Conservation (phyloP, 2,329 filamentous ascomycete genomes). For the Penicillium decumbens region DNA sequence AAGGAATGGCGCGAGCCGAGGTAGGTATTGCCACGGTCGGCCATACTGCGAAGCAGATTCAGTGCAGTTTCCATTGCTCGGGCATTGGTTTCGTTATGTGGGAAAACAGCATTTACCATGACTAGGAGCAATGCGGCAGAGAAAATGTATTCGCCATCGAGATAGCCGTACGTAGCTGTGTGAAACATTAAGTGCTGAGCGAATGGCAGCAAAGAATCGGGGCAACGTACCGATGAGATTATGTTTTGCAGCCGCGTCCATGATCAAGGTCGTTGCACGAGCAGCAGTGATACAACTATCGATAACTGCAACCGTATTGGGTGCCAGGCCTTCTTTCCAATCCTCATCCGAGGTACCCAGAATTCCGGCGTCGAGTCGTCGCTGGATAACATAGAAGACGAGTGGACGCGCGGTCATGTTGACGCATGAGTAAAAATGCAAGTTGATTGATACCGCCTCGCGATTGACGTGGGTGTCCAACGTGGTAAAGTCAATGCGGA, state of each 20-base stretch:
- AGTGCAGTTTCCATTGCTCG: constrained; percentile 47
- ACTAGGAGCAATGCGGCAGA: constrained; percentile 53
- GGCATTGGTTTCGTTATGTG: constrained; percentile 41
- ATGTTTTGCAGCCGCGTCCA: constrained; percentile 47
- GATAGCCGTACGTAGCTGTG: constrained; percentile 53
- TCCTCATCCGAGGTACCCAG: constrained; percentile 35
- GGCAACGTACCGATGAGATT: constrained; percentile 46
- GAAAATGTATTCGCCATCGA: constrained; percentile 55
- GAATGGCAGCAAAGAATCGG: not conserved
- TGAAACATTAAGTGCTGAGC: not conserved
- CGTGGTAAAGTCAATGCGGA: constrained; percentile 48
- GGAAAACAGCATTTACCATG: constrained; percentile 53
- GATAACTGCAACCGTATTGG: constrained; percentile 49
- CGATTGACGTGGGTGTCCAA: constrained; percentile 44
- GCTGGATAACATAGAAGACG: constrained; percentile 52
- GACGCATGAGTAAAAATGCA: constrained; percentile 56
- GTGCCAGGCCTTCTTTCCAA: constrained; percentile 48
- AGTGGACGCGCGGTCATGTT: constrained; percentile 55
- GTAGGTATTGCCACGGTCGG: constrained; percentile 51
- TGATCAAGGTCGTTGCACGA: constrained; percentile 47
- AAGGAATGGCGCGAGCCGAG: constrained; percentile 42
- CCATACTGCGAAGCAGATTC: constrained; percentile 48
- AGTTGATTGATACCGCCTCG: constrained; percentile 50
- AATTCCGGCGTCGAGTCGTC: constrained; percentile 39
- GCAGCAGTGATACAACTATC: constrained; percentile 52